Conservation (phyloP, 108 stramenopile genomes). For the Discostella pseudostelligera region DNA sequence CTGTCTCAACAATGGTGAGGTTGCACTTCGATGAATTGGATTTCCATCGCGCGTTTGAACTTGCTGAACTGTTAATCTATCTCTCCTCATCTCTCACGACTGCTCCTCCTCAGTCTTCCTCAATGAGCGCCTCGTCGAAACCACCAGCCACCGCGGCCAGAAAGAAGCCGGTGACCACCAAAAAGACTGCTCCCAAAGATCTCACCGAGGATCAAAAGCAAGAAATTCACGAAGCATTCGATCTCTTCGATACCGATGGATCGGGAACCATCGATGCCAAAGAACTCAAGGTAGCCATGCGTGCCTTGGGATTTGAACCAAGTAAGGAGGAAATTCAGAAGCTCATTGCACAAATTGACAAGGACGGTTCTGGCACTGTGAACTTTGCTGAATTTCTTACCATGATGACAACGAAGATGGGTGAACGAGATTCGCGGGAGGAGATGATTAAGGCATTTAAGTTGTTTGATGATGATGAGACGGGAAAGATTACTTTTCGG, state of each 20-base stretch:
- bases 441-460: constrained; percentile 87
- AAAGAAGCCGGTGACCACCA: constrained; percentile 29
- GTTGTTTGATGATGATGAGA: constrained; percentile 89
- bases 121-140: background rate
- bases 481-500: constrained; percentile 84
- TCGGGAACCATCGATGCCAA: constrained; percentile 82
- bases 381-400: constrained; percentile 87
- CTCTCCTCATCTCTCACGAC: too few relatives aligned
- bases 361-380: constrained; percentile 83
- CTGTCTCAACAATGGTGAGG: too few relatives aligned
- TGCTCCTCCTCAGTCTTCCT: background rate
- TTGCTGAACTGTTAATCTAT: too few relatives aligned
- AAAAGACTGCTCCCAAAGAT: constrained; percentile 43
- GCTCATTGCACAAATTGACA: constrained; percentile 84
- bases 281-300: constrained; percentile 91
- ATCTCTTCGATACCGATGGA: constrained; percentile 86
- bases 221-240: constrained; percentile 79
- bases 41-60: too few relatives aligned
- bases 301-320: constrained; percentile 87
- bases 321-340: constrained; percentile 89
- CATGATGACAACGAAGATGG: constrained; percentile 68
- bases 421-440: constrained; percentile 76
- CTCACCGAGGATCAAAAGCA: constrained; percentile 81
- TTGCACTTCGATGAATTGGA: too few relatives aligned
- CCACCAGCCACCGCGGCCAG: background rate